Base-by-base conservation (phyloP, 352 stramenopile species). In the Pythium biforme region DNA sequence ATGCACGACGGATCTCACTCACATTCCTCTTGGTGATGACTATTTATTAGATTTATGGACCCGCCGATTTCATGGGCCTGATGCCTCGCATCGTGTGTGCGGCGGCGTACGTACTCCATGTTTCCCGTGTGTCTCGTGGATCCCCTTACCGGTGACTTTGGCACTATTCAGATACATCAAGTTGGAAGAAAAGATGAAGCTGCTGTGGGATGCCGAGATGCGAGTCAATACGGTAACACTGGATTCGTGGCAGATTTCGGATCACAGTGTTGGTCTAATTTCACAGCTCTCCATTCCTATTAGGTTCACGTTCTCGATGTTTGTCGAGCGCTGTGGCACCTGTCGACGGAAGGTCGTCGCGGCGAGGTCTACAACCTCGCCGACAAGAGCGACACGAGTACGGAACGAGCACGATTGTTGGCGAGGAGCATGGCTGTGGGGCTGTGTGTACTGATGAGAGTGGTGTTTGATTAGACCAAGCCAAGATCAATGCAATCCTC, bases 321-420 rank as follows among this genome's bases (percentile, higher is more conserved):
- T 6, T 89, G 81, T 37, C 74, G 85, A 51, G 86, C 86, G 1
- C 53, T 94, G 58, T 94, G 86, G 86, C 81, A 92, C 55, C 43
- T 94, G 20, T 83, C 81, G 20, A 79, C 66, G 31, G 67, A 72
- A 22, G 83, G 83, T 19, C 66, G 68, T 7, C 55, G 72, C 47
- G 74, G 79, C n/a, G 73, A 88, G 17, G 69, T 94, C 37, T 95
- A 89, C 75, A 95, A 95, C 41, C 53, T 95, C 31, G 81, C 82
- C n/a, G 86, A 95, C 66, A 89, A 89, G 66, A 92, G 86, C 49
- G 85, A 95, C 66, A 95, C 86, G 20, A 92, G 83, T 94, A 69
- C 58, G 80, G 71, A 12, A 12, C 19, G 22, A 23, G 12, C 5
- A 15, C 7, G n/a, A n/a, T 33, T 33, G 29, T 33, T n/a, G n/a